Conservation (phyloP, 2,329 filamentous ascomycete species). For the Thermoascus crustaceus region DNA sequence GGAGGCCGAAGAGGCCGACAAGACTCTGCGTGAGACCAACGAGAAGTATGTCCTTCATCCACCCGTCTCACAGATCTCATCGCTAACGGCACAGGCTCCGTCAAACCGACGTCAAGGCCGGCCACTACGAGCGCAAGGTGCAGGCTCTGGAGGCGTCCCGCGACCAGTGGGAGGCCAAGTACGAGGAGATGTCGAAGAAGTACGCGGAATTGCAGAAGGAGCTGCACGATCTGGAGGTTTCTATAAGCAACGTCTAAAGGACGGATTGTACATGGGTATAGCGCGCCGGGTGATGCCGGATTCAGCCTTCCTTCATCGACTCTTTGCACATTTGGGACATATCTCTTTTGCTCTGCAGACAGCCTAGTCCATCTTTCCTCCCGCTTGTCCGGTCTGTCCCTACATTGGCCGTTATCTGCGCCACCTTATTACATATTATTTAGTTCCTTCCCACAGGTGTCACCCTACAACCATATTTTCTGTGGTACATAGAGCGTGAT, state of each 20-base stretch:
- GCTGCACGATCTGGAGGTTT: slow-evolving; percentile 78
- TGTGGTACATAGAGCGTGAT: slow-evolving; percentile 7
- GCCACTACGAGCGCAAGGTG: slow-evolving; percentile 98
- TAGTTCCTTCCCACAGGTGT: slow-evolving; percentile 2
- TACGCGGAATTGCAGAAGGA: slow-evolving; percentile 78
- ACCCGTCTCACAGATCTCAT: slow-evolving; percentile 4
- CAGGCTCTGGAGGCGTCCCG: slow-evolving; percentile 87
- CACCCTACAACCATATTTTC: slow-evolving; percentile 2
- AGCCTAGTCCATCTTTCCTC: slow-evolving; percentile 10
- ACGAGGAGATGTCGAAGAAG: slow-evolving; percentile 95
- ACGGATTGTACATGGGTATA: slow-evolving; percentile 23
- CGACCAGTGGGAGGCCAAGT: slow-evolving; percentile 94
- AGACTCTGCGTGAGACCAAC: slow-evolving; percentile 92
- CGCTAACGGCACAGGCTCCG: slow-evolving; percentile 61
- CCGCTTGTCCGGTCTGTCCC: not conserved
- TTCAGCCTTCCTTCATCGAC: slow-evolving; percentile 18
- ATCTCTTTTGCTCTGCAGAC: slow-evolving; percentile 14
- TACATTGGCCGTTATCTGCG: not conserved
- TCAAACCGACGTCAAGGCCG: slow-evolving; percentile 98
- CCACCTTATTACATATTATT: not conserved
- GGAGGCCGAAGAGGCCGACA: slow-evolving; percentile 93
- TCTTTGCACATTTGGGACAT: slow-evolving; percentile 21
- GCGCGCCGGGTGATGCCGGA: slow-evolving; percentile 21
- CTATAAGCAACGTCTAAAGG: slow-evolving; percentile 85
- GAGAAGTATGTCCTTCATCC: slow-evolving; percentile 69